Base-by-base conservation (phyloP, 2,329 filamentous ascomycete species). In the Ascochyta pisi region DNA sequence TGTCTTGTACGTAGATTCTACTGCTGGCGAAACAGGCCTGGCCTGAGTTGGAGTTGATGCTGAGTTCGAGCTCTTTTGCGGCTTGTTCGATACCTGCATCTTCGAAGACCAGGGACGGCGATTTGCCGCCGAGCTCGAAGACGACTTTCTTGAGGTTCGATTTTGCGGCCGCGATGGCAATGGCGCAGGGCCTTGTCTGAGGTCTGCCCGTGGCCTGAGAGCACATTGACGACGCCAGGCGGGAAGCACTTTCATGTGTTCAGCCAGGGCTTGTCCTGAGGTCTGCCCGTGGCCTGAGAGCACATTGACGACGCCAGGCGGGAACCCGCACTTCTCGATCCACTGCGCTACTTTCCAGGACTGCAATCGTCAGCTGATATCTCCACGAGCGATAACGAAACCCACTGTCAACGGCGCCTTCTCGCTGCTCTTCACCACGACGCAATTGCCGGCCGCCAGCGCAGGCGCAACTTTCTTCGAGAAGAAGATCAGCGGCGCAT, bases 141-240 rank as follows among this genome's bases (percentile, higher is more conserved):
- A 94, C 90, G 23, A 92, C 89, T 67, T 90, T 88, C 83, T 94
- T 94, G 66, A 91, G 89, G 68, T 93, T 91, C 66, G 89, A 90
- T 2, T 89, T 90, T 31, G 87, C 90, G 49, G 89, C 85, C 52
- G 81, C 77, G 76, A 65, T 64, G 44, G 88, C 93, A 73, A 94
- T 94, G 79, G 93, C 92, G 78, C 12, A 70, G 50, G 69, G 93
- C n/a, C 89, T 76, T 91, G 92, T 76, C 87, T 54, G 93, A 90
- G 19, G 89, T 87, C 72, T 85, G 84, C 74, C 90, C 89, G 24
- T 89, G 84, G 57, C 90, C 90, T 73, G 93, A 90, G 52, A 94
- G 84, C 50, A 94, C 81, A 76, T 92, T 94, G 65, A 94, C 81
- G 37, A 94, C 90, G 64, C 90, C 90, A 2, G 87, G 83, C 27